Evolutionary conservation across 2,329 filamentous ascomycete species (phyloP).

Genomic region (Fusarium lateritium): DNA sequence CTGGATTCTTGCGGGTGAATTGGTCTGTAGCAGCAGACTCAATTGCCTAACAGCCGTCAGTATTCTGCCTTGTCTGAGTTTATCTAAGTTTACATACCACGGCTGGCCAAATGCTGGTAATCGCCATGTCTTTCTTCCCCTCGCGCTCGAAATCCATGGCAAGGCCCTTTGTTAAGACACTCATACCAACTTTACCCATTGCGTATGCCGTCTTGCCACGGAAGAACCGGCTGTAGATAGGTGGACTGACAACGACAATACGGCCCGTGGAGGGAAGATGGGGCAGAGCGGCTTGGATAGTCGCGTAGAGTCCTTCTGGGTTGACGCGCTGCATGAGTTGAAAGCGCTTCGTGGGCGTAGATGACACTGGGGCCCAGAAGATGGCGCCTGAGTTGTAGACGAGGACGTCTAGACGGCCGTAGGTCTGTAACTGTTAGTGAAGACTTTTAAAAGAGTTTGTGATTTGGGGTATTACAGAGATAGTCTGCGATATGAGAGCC

Average conservation of each 20-base stretch:
- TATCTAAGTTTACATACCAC: conserved; percentile 63
- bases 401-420: conserved; percentile 78
- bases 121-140: conserved; percentile 76
- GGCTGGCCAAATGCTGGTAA: conserved; percentile 88
- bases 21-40: conserved; percentile 80
- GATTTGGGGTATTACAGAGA: conserved; percentile 51
- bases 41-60: conserved; percentile 64
- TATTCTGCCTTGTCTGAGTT: neutral
- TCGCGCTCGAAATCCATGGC: conserved; percentile 85
- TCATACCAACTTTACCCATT: conserved; percentile 85
- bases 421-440: conserved; percentile 56
- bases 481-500: conserved; percentile 70
- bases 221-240: conserved; percentile 89
- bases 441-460: neutral
- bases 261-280: conserved; percentile 72
- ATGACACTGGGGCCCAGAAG: conserved; percentile 83
- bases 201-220: conserved; percentile 89
- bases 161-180: conserved; percentile 83
- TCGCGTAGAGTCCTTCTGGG: conserved; percentile 81
- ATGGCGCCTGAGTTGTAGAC: conserved; percentile 90
- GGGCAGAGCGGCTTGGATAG: conserved; percentile 78
- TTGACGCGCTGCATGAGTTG: conserved; percentile 84
- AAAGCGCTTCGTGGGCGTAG: conserved; percentile 83
- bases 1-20: conserved; percentile 61
- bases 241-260: conserved; percentile 85